Base-by-base conservation (phyloP, 768 basidiomycete genomes). In the Piloderma croceum region DNA sequence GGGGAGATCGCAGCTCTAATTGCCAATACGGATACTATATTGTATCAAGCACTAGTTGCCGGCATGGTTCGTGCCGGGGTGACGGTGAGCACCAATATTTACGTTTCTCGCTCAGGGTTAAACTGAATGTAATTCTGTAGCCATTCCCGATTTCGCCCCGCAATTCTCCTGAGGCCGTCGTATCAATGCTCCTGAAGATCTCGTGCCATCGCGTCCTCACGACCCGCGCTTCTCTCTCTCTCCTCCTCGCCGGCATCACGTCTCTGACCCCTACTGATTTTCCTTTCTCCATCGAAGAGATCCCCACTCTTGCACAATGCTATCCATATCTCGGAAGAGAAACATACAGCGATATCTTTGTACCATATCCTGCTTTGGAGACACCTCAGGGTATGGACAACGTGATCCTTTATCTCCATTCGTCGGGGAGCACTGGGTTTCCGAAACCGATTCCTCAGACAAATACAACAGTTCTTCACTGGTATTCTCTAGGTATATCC, bases 401-500 rank as follows among this genome's bases (percentile, higher is more conserved):
- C 17, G 20, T 38, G n/a, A 17, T 23, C 6, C 20, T 38, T 18
- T 43, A 43, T 27, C n/a, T 43, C 21, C 42, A 43, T 29, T 43
- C 42, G 0, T 65, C 66, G 1, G 63, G 64, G 31, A 59, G 61
- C 31, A 62, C 64, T 0, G 58, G 61, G 1, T 63, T 57, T 22
- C 61, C 43, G 13, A 44, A 42, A 36, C 6, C 40, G 15, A 29
- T 37, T 22, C 39, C 59, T 2, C 57, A 66, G 23, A 64, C 58
- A 0, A 56, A 63, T 31, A 43, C 50, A 10, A 55, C 48, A 9
- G 33, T 59, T 6, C 23, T 57, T 3, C 58, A 68, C 24, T 68
- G 65, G 60, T 59, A 57, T 11, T 42, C 46, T n/a, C 52, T 58
- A 21, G 54, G 70, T 73, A 46, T 49, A 66, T 50, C 12, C 7